Base-by-base conservation (phyloP, 495 filamentous ascomycete species). In the Penicillium verhagenii region DNA sequence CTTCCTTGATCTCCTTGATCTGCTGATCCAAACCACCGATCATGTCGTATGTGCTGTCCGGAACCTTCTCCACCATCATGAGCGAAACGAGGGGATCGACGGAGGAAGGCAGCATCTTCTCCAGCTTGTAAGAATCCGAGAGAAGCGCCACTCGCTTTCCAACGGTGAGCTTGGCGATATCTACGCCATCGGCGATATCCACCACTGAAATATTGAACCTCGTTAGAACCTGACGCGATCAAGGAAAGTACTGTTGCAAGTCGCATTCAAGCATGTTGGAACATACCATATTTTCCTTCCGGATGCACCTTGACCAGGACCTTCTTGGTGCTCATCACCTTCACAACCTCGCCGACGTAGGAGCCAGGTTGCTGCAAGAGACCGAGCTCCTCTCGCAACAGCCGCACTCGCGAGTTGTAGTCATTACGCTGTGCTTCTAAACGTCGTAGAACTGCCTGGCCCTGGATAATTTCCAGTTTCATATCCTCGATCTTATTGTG, bases 21-120 rank as follows among this genome's bases (percentile, higher is more conserved):
- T 99, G 94, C 68, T 99, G 95, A 63, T 97, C 95, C 43, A 99
- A 80, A 56, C 94, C 94, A 71, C 94, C 94, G 64, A 99, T 99
- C 94, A 99, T 99, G 76, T 99, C 94, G 79, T 99, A 99, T 67
- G 94, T 99, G 77, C 91, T 96, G 77, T 99, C 94, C 24, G 94
- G 94, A 23, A 99, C 94, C 76, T 99, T 99, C 73, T 99, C 94
- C 40, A 99, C 94, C 95, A 99, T 97, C 94, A 99, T 99, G 65
- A 99, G 90, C n/a, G 94, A 97, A 31, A 99, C 94, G 46, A 98
- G 87, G 26, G 94, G 94, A 68, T 98, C 94, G 65, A 98, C 93
- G 50, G 93, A 94, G 53, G 92, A 96, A 19, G 94, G 94, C 10
- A 98, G 86, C 79, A 97, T 96, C 78, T 95, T 96, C 71, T 97